Percentiles rank a stretch among this genome's conserved stretches.
phyloP scores from a whole-genome alignment of 106 monocot species.

The Amphibolis antarctica region DNA sequence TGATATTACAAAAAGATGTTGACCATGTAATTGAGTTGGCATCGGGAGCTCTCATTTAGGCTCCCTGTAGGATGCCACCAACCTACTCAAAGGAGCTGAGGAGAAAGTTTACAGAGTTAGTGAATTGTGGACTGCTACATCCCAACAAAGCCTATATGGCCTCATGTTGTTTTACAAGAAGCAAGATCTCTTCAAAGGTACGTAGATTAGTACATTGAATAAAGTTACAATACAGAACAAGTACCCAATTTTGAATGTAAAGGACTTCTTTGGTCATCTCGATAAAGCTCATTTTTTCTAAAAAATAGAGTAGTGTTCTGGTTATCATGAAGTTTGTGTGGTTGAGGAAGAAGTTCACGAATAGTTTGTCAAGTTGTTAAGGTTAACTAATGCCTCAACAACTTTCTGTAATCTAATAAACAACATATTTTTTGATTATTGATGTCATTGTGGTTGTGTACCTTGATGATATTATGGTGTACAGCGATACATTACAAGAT shows the following conservation, averaged over 20 bases:
- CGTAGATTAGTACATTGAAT: conserved; percentile 3
- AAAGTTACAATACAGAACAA: conserved; percentile 2
- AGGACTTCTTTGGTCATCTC: neutral
- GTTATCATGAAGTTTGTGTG: neutral
- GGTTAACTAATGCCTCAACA: neutral
- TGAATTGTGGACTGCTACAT: neutral
- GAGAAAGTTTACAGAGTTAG: neutral
- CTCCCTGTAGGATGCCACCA: neutral
- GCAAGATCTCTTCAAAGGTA: neutral
- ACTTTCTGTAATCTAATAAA: conserved; percentile 8
- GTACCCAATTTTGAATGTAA: neutral
- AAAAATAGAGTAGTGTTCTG: neutral
- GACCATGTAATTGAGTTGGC: conserved; percentile 1
- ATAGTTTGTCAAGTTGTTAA: too few species aligned
- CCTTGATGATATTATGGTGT: too few species aligned
- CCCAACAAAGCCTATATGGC: neutral
- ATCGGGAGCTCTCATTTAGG: neutral
- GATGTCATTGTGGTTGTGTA: neutral
- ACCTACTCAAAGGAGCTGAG: neutral
- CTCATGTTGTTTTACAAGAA: neutral
- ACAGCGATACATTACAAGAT: too few species aligned
- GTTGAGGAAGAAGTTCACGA: too few species aligned
- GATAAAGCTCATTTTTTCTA: neutral
- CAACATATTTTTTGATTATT: neutral
- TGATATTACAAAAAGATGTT: neutral